Conservation (phyloP, 2,329 filamentous ascomycete species). For the Thielaviopsis euricoi region DNA sequence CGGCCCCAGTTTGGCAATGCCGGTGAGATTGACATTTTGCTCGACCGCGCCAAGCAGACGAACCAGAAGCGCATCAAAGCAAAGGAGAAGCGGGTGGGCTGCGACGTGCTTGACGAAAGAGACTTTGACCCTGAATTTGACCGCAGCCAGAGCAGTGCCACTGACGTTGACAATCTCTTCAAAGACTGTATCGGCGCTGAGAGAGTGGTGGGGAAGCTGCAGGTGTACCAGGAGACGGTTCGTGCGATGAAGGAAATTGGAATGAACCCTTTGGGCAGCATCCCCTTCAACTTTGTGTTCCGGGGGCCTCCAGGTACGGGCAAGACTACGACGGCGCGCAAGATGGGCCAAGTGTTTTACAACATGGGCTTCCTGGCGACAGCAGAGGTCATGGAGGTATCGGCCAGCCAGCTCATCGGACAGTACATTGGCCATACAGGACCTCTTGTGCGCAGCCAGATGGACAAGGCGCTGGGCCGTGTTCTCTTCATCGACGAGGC, state of each 20-base stretch:
- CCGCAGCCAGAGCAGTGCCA: conserved; percentile 17
- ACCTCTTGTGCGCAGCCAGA: conserved; percentile 39
- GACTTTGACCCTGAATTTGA: conserved; percentile 3
- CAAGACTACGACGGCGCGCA: conserved; percentile 56
- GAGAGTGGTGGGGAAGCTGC: conserved; percentile 32
- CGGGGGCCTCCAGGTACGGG: conserved; percentile 50
- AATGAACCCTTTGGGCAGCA: conserved; percentile 24
- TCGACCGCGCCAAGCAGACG: conserved; percentile 28
- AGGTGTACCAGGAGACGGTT: conserved; percentile 35
- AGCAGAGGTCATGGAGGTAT: conserved; percentile 46
- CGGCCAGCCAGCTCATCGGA: conserved; percentile 51
- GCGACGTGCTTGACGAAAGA: neutral
- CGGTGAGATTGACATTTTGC: conserved; percentile 56
- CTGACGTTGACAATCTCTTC: conserved; percentile 38
- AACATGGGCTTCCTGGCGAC: conserved; percentile 52
- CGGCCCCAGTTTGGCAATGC: conserved; percentile 53
- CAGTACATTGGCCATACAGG: conserved; percentile 54
- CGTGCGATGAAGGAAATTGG: neutral
- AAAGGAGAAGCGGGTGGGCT: neutral
- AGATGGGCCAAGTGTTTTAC: conserved; percentile 61
- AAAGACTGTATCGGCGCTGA: conserved; percentile 42
- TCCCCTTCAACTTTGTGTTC: conserved; percentile 56
- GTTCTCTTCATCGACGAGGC: conserved; percentile 61
- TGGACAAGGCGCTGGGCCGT: conserved; percentile 47
- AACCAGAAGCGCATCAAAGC: neutral